Evolutionary conservation across 495 filamentous ascomycete species (phyloP).

Genomic region (Trichoderma orchidacearum): DNA sequence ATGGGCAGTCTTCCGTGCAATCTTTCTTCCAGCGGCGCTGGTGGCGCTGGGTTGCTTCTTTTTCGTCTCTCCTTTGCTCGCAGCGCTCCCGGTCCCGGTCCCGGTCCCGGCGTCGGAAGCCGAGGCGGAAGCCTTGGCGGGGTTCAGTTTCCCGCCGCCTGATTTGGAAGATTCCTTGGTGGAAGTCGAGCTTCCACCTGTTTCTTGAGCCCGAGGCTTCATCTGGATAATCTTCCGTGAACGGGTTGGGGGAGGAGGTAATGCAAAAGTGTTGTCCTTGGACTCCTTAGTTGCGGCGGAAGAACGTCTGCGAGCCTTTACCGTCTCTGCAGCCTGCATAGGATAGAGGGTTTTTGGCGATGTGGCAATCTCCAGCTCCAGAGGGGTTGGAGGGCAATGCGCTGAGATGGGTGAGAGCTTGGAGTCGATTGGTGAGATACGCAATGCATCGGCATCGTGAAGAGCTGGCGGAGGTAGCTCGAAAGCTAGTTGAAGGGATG

Average conservation of each 20-base stretch:
- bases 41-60: slow-evolving; percentile 57
- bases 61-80: slow-evolving; percentile 27
- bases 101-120: slow-evolving; percentile 4
- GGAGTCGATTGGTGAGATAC: slow-evolving; percentile 1
- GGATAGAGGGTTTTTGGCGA: slow-evolving; percentile 40
- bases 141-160: background rate
- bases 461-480: slow-evolving; percentile 77
- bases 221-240: slow-evolving; percentile 97
- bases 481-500: slow-evolving; percentile 41
- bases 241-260: slow-evolving; percentile 85
- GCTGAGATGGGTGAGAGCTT: slow-evolving; percentile 25
- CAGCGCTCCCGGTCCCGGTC: slow-evolving; percentile 7
- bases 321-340: slow-evolving; percentile 35
- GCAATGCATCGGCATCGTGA: slow-evolving; percentile 11
- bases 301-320: slow-evolving; percentile 44
- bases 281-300: slow-evolving; percentile 36
- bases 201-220: slow-evolving; percentile 36
- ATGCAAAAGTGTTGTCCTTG: slow-evolving; percentile 45
- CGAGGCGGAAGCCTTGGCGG: background rate
- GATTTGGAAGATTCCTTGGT: background rate
- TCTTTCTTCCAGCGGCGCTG: slow-evolving; percentile 77
- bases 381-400: slow-evolving; percentile 14
- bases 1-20: slow-evolving; percentile 91
- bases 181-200: background rate
- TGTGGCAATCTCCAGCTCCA: slow-evolving; percentile 15